These are phyloP conservation scores for Dalbergia oliveri DNA, from an alignment of 306 rosid species.

Conservation along the genomic window DNA sequence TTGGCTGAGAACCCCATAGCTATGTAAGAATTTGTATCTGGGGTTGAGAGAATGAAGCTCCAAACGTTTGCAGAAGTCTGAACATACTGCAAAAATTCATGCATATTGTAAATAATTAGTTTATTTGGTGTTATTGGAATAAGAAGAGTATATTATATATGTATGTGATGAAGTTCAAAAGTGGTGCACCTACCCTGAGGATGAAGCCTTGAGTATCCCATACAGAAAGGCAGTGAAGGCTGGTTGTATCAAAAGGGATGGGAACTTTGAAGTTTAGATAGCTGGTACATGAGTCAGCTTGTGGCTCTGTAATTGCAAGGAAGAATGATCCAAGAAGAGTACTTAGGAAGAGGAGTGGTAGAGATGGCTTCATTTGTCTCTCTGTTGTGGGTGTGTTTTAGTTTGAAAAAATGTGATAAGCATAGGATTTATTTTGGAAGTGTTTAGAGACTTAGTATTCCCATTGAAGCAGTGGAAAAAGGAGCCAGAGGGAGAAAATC, in stretches of 20 bases:
- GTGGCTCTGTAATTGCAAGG: constrained; percentile 45
- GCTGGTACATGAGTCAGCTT: constrained; percentile 67
- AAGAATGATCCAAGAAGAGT: constrained; percentile 37
- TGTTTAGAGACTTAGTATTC: constrained; percentile 29
- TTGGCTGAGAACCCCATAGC: constrained; percentile 76
- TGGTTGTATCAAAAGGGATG: constrained; percentile 62
- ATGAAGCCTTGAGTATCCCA: constrained; percentile 76
- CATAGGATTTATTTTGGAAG: constrained; percentile 22
- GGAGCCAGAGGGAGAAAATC: background rate
- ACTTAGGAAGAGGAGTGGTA: constrained; percentile 29
- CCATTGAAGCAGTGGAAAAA: constrained; percentile 16
- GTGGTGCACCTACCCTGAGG: constrained; percentile 68
- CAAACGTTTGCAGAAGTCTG: constrained; percentile 58
- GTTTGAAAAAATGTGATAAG: constrained; percentile 30
- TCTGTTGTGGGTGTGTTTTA: constrained; percentile 5
- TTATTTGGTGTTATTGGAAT: background rate
- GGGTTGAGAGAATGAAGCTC: constrained; percentile 83
- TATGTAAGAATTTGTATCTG: constrained; percentile 64
- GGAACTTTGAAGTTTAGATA: constrained; percentile 53
- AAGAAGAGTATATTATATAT: background rate
- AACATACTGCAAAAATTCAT: constrained; percentile 56
- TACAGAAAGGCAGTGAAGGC: constrained; percentile 68
- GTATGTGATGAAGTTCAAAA: background rate
- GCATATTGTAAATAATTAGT: background rate
- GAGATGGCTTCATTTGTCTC: constrained; percentile 51